Evolutionary conservation across 768 basidiomycete species (phyloP), one percentile per base, ranked within the genome.

Genomic region (Leccinum rimulosum): DNA sequence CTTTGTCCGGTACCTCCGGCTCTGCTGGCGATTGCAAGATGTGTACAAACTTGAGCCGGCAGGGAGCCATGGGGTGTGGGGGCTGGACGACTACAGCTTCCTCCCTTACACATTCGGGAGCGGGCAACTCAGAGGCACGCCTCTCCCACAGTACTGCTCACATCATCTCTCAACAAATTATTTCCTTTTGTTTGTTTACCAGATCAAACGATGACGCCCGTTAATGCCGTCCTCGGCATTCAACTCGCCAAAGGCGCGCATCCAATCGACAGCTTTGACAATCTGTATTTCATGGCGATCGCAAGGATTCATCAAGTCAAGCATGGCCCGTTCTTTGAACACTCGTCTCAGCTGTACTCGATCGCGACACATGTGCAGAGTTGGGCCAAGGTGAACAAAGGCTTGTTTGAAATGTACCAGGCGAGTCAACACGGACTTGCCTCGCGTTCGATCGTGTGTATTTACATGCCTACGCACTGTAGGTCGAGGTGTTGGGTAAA

Each of bases 41-140:
- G 82, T 84, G 33, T 99, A 98, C 72, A 84, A 80, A 52, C 84
- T 99, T 10, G 96, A 98, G 73, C 95, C 95, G 6, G 97, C 97
- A 3, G 97, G 97, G 8, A 95, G 92, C 62, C 95, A 98, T 70
- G 97, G 97, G 4, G 96, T 98, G 1, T 99, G 96, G 97, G 97
- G 95, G 2, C 76, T 98, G 38, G 95, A 98, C 67, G 95, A 97
- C 70, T 96, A 89, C 55, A 82, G 80, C 54, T 95, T 96, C 74
- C 80, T 98, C 48, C 86, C 89, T 3, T 97, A 96, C 68, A 81
- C 95, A 10, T 94, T 95, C 69, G 95, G 95, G 10, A 93, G 93
- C 62, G 93, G 85, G 2, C 92, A 98, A 74, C 80, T 98, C 38
- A 80, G 87, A 83, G 89, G 91, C 84, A 65, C 17, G 76, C 48